Evolutionary conservation across 495 filamentous ascomycete species (phyloP), one percentile per base, ranked within the genome.

Genomic region (Glonium stellatum): DNA sequence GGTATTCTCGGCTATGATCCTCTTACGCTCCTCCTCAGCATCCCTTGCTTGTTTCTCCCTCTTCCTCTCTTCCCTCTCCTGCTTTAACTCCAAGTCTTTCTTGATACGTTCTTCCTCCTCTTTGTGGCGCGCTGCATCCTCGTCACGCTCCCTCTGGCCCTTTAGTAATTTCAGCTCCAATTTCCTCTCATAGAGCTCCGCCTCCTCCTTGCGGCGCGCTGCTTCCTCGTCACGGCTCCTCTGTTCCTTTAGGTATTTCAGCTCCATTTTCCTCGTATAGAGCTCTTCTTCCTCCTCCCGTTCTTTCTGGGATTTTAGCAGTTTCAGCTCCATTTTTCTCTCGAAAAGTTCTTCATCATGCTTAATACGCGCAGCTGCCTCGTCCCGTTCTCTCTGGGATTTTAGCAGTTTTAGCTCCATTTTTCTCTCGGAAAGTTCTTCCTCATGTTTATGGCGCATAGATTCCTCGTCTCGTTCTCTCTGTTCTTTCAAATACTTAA

Each of bases 201-300:
- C 65, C 25, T 65, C 65, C 0, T 23, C 42, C 54, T 62, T 64
- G 49, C 64, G 55, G 0, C 58, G 57, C 1, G 59, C 61, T 23
- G 53, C 61, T 49, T 54, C 57, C 37, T 50, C 63, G 1, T 55
- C 41, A 10, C 55, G 53, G 25, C 58, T 57, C 27, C 39, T 42
- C 48, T 57, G 19, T 36, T 59, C 42, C 18, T 54, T 42, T 54
- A 67, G 21, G n/a, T 57, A 49, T 41, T 60, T 55, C 19, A 63
- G 51, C 56, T 69, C 61, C 25, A 54, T 31, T 34, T 60, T 58
- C 54, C 54, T 64, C 57, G 51, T 60, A 54, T 61, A 23, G 15
- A 65, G 54, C 54, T 65, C 61, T 44, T 68, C 61, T 27, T 63
- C 57, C 36, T 42, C 61, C n/a, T 69, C 69, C 35, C 51, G 49